Evolutionary conservation across 768 basidiomycete species (phyloP).

Genomic region (Macrolepiota albuminosa): DNA sequence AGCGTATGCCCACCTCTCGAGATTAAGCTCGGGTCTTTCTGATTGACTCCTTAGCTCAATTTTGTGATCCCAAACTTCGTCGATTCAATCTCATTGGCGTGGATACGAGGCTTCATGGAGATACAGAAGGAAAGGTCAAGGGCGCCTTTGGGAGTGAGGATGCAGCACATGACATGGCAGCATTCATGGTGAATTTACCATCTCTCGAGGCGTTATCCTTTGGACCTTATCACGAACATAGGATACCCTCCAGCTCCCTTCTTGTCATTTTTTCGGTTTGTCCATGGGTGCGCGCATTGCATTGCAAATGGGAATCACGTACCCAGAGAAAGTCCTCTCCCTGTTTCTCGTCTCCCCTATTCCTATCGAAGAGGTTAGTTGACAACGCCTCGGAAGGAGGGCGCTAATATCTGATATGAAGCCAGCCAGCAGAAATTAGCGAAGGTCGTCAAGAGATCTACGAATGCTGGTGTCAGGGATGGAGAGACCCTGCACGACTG

Average conservation of each 20-base stretch:
- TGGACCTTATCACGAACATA: conserved; percentile 6
- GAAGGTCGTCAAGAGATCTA: conserved; percentile 31
- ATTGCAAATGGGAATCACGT: conserved; percentile 26
- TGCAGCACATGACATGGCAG: conserved; percentile 29
- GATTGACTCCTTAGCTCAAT: background rate
- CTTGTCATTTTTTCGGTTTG: conserved; percentile 33
- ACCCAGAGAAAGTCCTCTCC: conserved; percentile 29
- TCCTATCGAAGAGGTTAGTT: conserved; percentile 26
- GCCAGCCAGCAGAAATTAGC: conserved; percentile 25
- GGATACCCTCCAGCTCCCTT: conserved; percentile 31
- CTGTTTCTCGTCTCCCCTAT: conserved; percentile 32
- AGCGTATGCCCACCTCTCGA: conserved; percentile 16
- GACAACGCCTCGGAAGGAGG: no score
- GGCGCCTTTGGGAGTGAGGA: conserved; percentile 21
- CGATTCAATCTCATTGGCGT: conserved; percentile 33
- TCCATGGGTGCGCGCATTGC: conserved; percentile 32
- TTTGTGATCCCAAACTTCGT: conserved; percentile 21
- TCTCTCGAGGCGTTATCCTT: background rate
- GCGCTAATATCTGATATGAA: background rate
- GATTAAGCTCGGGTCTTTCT: background rate
- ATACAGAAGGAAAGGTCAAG: conserved; percentile 23
- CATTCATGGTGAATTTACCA: conserved; percentile 28
- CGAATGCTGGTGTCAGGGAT: conserved; percentile 11
- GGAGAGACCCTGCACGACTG: background rate
- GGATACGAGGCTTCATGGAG: conserved; percentile 29